Evolutionary conservation across 129 eudicot genomes (phyloP).

Genomic region (Lonicera japonica): DNA sequence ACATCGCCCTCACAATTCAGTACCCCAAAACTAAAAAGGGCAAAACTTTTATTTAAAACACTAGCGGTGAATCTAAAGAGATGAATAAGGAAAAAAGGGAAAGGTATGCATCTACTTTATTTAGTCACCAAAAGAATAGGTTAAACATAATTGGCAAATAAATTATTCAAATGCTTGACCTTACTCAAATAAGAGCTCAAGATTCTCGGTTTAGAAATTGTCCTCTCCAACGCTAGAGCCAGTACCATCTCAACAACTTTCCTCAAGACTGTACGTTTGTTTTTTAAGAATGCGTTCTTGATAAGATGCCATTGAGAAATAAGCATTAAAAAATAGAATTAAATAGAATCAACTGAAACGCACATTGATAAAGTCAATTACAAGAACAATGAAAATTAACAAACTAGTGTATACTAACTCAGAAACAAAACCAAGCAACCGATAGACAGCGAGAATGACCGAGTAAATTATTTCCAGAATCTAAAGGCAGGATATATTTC

Average conservation of each 20-base stretch:
- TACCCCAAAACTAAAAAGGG: too few species aligned
- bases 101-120: too few species aligned
- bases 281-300: slow-evolving; percentile 8
- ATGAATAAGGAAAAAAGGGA: too few species aligned
- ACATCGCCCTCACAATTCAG: too few species aligned
- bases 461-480: not conserved
- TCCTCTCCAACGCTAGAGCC: slow-evolving; percentile 17
- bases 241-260: slow-evolving; percentile 14
- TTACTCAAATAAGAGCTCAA: slow-evolving; percentile 9
- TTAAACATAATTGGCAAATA: too few species aligned
- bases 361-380: not conserved
- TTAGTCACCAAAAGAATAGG: too few species aligned
- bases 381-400: not conserved
- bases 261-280: slow-evolving; percentile 12
- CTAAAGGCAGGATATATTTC: not conserved
- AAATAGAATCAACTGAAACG: not conserved
- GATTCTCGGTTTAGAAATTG: slow-evolving; percentile 12
- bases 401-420: not conserved
- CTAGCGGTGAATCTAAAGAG: too few species aligned
- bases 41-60: too few species aligned
- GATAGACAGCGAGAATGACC: not conserved
- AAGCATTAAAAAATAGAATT: not conserved
- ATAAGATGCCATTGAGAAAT: slow-evolving; percentile 10
- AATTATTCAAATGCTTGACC: slow-evolving; percentile 4
- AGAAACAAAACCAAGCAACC: not conserved